Evolutionary conservation across 176 grass and related monocot species (phyloP), one percentile per base, ranked within the genome.

Genomic region (Melocanna baccifera): DNA sequence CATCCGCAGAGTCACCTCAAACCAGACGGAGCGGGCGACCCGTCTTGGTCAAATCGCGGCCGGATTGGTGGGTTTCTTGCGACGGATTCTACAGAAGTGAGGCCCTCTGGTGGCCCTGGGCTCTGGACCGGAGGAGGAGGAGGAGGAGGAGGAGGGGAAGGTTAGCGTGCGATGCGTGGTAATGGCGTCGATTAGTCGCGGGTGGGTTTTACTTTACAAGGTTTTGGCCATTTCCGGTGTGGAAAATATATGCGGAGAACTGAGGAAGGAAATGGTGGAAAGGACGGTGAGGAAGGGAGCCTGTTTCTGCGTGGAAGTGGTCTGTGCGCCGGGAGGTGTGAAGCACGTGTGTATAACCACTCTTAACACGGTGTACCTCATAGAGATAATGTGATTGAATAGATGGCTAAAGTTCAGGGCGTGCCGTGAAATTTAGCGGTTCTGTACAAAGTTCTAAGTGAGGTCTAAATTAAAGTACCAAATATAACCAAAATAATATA

Each of bases 111-210:
- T 32, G 58, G 43, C 50, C 66, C 55, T 26, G 51, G 19, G 10
- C 67, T 56, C 78, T 55, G 20, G 61, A 42, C 1, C 41, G 9
- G 41, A 42, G 40, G 36, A 42, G 57, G 16, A 73, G 40, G 56
- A 28, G 5, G 28, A 8, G 14, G 32, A 13, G 46, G 48, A 26
- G 42, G 65, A 42, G 4, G 45, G 76, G 72, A 64, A 45, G 52
- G 58, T 22, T 56, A 78, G 34, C 47, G 65, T 68, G 79, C 10
- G 65, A 76, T 40, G 72, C 41, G 69, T 40, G 34, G 63, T 41
- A 79, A 88, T 88, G 91, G 82, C 85, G 85, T 85, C 86, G 86
- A 78, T 79, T 83, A 79, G 84, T 56, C 43, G 87, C 79, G 62
- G 65, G 45, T 72, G 62, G 86, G 86, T 79, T 84, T 80, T 85